Evolutionary conservation across 345 rosid genomes (phyloP), one percentile per base, ranked within the genome.

Genomic region (Microthlaspi erraticum): DNA sequence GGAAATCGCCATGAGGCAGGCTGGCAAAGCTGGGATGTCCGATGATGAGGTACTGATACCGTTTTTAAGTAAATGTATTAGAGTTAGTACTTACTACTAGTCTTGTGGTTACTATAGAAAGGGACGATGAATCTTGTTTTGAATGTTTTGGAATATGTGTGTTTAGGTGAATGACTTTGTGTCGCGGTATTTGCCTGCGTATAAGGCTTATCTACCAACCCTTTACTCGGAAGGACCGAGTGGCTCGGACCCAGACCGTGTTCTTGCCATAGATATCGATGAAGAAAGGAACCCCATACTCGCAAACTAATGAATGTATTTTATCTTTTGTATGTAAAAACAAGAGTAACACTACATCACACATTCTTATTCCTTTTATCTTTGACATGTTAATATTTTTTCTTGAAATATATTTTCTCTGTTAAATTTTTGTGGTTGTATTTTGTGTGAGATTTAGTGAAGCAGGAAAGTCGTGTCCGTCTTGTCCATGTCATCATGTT

Each of bases 1-100:
- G 10, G 97, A 94, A 83, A 79, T 94, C 61, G 93, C 92, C 46
- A 91, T 91, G 98, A 89, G 92, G 79, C 85, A 89, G 77, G 89
- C 82, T 3, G 99, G 98, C 8, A 76, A 87, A 26, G 81, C 92
- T 5, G 97, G 98, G 69, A 92, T 94, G 98, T 85, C 96, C 0
- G 88, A 92, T 61, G 96, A 88, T 49, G 99, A 94, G 96, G 99
- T 91, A 29, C 44, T 63, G 44, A 17, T 65, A 66, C n/a, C 52
- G 12, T 43, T 65, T 43, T n/a, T n/a, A n/a, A n/a, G n/a, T 56
- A 14, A 64, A 9, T 6, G n/a, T 60, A 32, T 51, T n/a, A 39
- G 12, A 5, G 42, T 34, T 34, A 42, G 7, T 16, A 57, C 26
- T 19, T 19, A 54, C n/a, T 73, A 38, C 10, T 17, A 19, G 7